Evolutionary conservation across 139 green algal genomes (phyloP).

Genomic region (Choricystis sp.): DNA sequence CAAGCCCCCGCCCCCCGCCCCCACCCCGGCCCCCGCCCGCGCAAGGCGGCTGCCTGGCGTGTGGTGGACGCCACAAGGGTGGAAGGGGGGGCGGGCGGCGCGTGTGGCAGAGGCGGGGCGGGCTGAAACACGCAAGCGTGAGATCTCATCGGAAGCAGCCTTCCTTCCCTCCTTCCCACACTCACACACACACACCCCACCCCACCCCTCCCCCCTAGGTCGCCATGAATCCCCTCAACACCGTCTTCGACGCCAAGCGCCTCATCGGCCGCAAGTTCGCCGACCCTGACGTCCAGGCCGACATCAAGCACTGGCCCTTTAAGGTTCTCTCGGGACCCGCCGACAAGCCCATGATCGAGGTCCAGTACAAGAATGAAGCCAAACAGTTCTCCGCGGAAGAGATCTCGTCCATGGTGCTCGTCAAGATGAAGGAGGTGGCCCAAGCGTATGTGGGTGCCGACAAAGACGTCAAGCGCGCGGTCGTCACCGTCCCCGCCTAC

Average conservation of each 20-base stretch:
- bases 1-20: too few relatives aligned
- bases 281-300: slow-evolving; percentile 68
- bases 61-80: too few relatives aligned
- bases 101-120: too few relatives aligned
- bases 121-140: background rate
- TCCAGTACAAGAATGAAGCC: slow-evolving; percentile 83
- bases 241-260: slow-evolving; percentile 96
- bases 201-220: slow-evolving; percentile 9
- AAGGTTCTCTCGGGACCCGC: slow-evolving; percentile 38
- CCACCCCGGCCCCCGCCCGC: too few relatives aligned
- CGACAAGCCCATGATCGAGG: slow-evolving; percentile 82
- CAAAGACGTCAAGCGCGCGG: slow-evolving; percentile 76
- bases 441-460: slow-evolving; percentile 55
- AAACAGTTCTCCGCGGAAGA: slow-evolving; percentile 92
- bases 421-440: slow-evolving; percentile 95
- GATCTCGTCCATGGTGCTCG: slow-evolving; percentile 90
- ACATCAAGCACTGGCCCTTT: slow-evolving; percentile 90
- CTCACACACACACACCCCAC: background rate
- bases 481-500: slow-evolving; percentile 95
- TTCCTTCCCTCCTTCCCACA: background rate
- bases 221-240: slow-evolving; percentile 88
- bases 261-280: slow-evolving; percentile 83
- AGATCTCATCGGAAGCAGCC: background rate
- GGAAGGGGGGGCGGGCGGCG: too few relatives aligned
- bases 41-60: too few relatives aligned